A percentile compares a stretch with the other conserved stretches of the same genome.
Conservation (phyloP, 2,329 filamentous ascomycete species). For the Coniochaeta ligniaria region DNA sequence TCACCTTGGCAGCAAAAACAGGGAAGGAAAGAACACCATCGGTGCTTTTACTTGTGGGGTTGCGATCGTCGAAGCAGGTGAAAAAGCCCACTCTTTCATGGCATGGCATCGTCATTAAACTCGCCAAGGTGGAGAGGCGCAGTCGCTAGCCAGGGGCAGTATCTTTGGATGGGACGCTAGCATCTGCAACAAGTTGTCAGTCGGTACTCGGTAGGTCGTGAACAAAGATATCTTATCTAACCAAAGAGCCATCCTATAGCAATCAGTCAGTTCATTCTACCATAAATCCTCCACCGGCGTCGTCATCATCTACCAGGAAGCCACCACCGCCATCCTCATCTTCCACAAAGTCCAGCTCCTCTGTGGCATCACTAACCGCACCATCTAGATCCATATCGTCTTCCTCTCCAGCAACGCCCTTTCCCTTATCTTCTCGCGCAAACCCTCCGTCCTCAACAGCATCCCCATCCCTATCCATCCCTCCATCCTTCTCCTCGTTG, state of each 20-base stretch:
- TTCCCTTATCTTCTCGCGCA: conserved; percentile 6
- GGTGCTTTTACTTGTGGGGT: background rate
- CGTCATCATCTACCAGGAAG: conserved; percentile 16
- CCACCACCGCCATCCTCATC: conserved; percentile 21
- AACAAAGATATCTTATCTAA: background rate
- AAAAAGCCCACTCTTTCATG: background rate
- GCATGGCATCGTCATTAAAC: background rate
- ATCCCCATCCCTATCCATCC: conserved; percentile 7
- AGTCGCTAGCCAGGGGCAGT: background rate
- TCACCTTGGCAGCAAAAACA: background rate
- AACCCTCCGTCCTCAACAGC: conserved; percentile 3
- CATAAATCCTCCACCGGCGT: conserved; percentile 13
- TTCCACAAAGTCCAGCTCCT: conserved; percentile 21
- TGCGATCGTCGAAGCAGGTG: background rate
- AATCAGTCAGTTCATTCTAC: too few relatives aligned
- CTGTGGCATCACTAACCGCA: conserved; percentile 19
- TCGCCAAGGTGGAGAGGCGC: background rate
- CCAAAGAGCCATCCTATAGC: background rate
- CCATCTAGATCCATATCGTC: conserved; percentile 10
- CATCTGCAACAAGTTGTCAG: too few relatives aligned
- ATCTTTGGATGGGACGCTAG: background rate
- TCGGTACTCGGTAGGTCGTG: background rate
- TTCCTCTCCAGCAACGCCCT: conserved; percentile 14
- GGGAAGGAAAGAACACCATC: background rate
- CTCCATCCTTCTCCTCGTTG: conserved; percentile 33